Conservation (phyloP, 108 stramenopile species). For the Parmales sp. region DNA sequence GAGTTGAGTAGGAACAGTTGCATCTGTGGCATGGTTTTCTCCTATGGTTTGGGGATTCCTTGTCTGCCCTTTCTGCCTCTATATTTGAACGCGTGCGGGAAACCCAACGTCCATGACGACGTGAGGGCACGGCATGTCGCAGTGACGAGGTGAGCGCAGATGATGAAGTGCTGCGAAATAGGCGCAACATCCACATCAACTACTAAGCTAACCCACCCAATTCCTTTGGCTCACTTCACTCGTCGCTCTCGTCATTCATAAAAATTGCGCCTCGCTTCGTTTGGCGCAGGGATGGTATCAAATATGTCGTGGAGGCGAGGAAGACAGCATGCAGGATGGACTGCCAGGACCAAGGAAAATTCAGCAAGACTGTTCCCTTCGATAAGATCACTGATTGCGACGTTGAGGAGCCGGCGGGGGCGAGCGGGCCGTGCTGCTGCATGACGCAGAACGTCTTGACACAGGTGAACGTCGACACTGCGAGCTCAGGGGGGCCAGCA, state of each 20-base stretch:
- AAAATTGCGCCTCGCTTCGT: too few relatives aligned
- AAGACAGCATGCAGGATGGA: conserved; percentile 16
- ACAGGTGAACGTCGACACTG: conserved; percentile 29
- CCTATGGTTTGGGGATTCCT: neutral
- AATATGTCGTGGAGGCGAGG: conserved; percentile 23
- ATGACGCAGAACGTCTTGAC: neutral
- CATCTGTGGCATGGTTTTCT: neutral
- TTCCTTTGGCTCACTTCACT: too few relatives aligned
- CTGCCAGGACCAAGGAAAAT: conserved; percentile 24
- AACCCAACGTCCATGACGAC: conserved; percentile 18
- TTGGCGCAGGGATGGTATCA: conserved; percentile 36
- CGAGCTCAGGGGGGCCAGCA: neutral
- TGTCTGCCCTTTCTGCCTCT: conserved; percentile 12
- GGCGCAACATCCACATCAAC: too few relatives aligned
- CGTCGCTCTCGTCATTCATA: too few relatives aligned
- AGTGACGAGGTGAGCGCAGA: too few relatives aligned
- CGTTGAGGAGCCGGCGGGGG: conserved; percentile 15
- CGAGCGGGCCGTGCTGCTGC: neutral
- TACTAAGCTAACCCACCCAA: too few relatives aligned
- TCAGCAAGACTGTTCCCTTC: conserved; percentile 27
- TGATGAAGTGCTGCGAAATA: too few relatives aligned
- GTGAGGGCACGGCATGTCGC: conserved; percentile 31
- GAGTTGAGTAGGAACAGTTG: conserved; percentile 14
- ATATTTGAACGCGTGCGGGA: neutral
- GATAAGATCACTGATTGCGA: conserved; percentile 41